Conservation (phyloP, 1,284 basidiomycete genomes). For the Uromyces viciae-fabae region DNA sequence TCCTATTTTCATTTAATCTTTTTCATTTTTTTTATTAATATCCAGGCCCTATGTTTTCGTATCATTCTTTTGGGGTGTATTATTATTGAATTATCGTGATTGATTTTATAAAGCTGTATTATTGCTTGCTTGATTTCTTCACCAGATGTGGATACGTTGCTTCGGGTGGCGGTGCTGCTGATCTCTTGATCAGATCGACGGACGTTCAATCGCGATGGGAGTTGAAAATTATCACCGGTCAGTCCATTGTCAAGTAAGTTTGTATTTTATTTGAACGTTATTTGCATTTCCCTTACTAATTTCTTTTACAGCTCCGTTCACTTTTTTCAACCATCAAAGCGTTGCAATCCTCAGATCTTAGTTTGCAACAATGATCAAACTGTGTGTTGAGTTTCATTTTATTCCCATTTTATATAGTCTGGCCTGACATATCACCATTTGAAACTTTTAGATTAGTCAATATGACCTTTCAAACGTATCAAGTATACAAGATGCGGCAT, state of each 20-base stretch:
- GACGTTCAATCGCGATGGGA: slow-evolving; percentile 34
- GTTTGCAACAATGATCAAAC: slow-evolving; percentile 45
- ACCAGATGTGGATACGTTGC: slow-evolving; percentile 40
- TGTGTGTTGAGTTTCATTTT: neutral
- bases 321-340: slow-evolving; percentile 27
- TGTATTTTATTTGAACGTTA: neutral
- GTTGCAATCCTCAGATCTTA: slow-evolving; percentile 23
- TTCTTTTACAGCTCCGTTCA: slow-evolving; percentile 27
- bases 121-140: slow-evolving; percentile 1
- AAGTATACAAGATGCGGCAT: slow-evolving; percentile 26
- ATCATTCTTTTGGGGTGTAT: too few relatives aligned
- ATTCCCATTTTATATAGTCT: neutral
- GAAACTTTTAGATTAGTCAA: slow-evolving; percentile 30
- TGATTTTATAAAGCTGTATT: slow-evolving; percentile 18
- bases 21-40: neutral
- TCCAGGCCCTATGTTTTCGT: too few relatives aligned
- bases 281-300: neutral
- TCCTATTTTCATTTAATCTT: neutral
- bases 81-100: slow-evolving; percentile 14
- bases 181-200: slow-evolving; percentile 36
- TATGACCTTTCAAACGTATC: slow-evolving; percentile 39
- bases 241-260: slow-evolving; percentile 43
- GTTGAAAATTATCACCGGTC: slow-evolving; percentile 28
- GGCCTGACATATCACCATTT: neutral
- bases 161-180: slow-evolving; percentile 31